These are phyloP conservation scores for Irpex lacteus DNA, from an alignment of 1,284 basidiomycete species.

Conservation along the genomic window DNA sequence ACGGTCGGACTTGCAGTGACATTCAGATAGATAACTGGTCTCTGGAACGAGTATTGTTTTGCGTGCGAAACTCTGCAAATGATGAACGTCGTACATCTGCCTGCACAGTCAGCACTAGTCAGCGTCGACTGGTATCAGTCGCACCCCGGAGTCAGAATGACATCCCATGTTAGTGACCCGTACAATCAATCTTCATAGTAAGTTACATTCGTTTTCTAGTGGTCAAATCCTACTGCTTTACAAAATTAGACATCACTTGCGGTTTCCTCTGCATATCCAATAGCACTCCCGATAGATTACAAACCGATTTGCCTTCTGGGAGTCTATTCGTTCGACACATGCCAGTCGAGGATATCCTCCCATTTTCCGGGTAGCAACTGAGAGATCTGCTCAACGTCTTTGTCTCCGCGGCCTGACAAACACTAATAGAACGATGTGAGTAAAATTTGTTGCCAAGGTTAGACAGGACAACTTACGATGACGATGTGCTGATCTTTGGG, in stretches of 20 bases:
- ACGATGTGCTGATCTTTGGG: constrained; percentile 87
- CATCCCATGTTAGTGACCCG: no score
- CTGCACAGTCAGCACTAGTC: no score
- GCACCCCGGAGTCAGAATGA: no score
- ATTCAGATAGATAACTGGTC: no score
- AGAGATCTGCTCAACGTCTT: constrained; percentile 92
- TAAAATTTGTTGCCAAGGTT: constrained; percentile 7
- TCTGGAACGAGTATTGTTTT: no score
- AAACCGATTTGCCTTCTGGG: not conserved
- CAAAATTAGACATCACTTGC: not conserved
- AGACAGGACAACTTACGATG: constrained; percentile 57
- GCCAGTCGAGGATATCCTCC: constrained; percentile 90
- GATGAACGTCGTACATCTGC: no score
- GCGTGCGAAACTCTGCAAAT: no score
- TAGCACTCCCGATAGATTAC: not conserved
- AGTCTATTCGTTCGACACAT: constrained; percentile 38
- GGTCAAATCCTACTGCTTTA: not conserved
- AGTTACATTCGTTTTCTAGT: not conserved
- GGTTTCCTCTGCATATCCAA: not conserved
- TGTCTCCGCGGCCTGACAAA: constrained; percentile 89
- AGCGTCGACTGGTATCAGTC: no score
- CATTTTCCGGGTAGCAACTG: constrained; percentile 81
- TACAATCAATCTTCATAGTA: not conserved
- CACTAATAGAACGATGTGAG: constrained; percentile 47
- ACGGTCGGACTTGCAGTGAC: no score